Conservation (phyloP, 495 filamentous ascomycete genomes). For the Tuber microsphaerosporum region DNA sequence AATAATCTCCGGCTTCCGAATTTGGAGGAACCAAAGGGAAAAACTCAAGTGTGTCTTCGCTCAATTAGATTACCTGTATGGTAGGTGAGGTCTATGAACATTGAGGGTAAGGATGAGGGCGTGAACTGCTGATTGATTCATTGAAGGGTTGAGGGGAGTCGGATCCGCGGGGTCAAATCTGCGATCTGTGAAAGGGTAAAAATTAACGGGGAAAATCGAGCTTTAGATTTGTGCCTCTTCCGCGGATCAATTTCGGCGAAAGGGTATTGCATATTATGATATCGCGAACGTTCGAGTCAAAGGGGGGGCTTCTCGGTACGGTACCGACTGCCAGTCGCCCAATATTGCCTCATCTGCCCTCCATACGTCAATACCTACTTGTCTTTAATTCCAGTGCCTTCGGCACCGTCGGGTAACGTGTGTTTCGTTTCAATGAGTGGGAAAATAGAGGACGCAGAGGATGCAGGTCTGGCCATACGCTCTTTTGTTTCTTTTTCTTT, state of each 20-base stretch:
- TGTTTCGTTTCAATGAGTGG: no score
- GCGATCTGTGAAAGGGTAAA: not conserved
- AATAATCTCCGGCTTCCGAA: not conserved
- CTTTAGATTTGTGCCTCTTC: not conserved
- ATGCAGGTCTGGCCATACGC: no score
- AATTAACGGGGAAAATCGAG: not conserved
- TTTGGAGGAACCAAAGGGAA: not conserved
- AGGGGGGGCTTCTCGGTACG: not conserved
- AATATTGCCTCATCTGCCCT: not conserved
- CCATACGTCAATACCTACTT: not conserved
- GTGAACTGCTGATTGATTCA: not conserved
- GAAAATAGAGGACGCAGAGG: no score
- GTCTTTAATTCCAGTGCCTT: no score
- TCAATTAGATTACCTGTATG: not conserved
- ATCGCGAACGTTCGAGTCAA: not conserved
- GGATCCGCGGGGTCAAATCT: not conserved
- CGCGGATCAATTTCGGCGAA: slow-evolving; percentile 16
- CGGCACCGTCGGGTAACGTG: no score
- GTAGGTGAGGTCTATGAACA: slow-evolving; percentile 4
- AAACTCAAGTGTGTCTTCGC: not conserved
- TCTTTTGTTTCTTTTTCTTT: no score
- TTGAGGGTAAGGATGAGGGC: slow-evolving; percentile 28
- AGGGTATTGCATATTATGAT: not conserved
- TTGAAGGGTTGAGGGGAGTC: not conserved
- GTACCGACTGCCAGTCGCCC: not conserved